Evolutionary conservation across 2,329 filamentous ascomycete species (phyloP), one percentile per base, ranked within the genome.

Genomic region (Ustulina deusta): DNA sequence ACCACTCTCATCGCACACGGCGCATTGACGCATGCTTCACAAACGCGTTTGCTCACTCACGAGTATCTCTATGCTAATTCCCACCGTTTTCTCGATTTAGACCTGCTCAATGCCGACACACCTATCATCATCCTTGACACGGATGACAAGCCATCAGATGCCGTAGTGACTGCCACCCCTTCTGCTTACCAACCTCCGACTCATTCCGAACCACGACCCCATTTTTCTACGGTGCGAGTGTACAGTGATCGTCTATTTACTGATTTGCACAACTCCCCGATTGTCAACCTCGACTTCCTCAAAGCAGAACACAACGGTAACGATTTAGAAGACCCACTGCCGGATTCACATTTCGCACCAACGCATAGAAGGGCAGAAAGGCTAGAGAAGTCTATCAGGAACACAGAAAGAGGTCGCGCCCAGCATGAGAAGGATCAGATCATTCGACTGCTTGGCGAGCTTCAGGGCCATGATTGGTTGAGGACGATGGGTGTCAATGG

Each of bases 391-490:
- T 87, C 86, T 1, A 89, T 90, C 55, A 83, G 89, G 36, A 91
- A 91, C 70, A 83, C 86, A 0, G 89, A 91, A 75, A 89, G 86
- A 75, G 87, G 87, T 13, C 85, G 88, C 10, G 89, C 89, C 17
- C 88, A 90, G 72, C 89, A 91, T 81, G 89, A 91, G 73, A 88
- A 86, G 72, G 88, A 90, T 68, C 88, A 90, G 73, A 86, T 91
- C 46, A 85, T 88, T 61, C 84, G 88, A 38, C 79, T 91, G 17
- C 85, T 97, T 6, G 93, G 96, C 61, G 93, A 93, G 20, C 85
- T 99, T 0, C 91, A 93, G 77, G 93, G 95, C 2, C 93, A 92
- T 65, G 96, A 98, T 79, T 99, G 96, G 96, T 84, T 97, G 64
- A 90, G 92, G 69, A 88, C 94, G 3, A 94, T 99, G 89, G 96